Evolutionary conservation across 495 filamentous ascomycete species (phyloP).

Genomic region (Trichodelitschia bisporula): DNA sequence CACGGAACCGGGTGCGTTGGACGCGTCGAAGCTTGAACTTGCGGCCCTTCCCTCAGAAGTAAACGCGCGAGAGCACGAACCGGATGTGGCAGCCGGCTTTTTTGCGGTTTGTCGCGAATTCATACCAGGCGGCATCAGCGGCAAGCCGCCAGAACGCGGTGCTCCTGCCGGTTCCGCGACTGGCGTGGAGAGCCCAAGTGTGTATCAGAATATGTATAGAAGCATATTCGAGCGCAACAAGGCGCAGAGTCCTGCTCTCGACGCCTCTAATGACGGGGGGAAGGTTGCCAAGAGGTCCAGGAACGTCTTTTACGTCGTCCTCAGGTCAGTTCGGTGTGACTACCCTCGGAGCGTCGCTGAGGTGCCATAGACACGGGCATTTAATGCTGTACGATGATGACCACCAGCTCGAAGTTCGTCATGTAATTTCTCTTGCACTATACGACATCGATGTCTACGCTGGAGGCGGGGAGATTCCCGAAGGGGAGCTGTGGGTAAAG

Average conservation of each 20-base stretch:
- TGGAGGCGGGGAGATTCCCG: constrained; percentile 56
- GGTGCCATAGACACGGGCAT: constrained; percentile 65
- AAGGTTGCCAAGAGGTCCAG: constrained; percentile 47
- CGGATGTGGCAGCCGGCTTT: constrained; percentile 78
- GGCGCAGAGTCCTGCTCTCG: background rate
- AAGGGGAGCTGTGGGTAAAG: constrained; percentile 87
- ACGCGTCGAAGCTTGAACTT: background rate
- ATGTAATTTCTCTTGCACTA: constrained; percentile 78
- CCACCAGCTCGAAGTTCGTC: constrained; percentile 74
- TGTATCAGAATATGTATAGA: constrained; percentile 94
- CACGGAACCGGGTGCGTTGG: background rate
- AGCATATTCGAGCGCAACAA: constrained; percentile 61
- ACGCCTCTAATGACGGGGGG: constrained; percentile 1
- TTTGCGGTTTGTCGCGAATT: constrained; percentile 91
- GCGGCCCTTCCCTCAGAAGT: constrained; percentile 8
- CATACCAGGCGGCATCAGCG: constrained; percentile 70
- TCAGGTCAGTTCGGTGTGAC: constrained; percentile 37
- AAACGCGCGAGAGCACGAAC: constrained; percentile 22
- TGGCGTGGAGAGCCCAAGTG: constrained; percentile 59
- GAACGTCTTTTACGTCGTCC: constrained; percentile 86
- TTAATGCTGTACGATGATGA: constrained; percentile 90
- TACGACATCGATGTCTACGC: constrained; percentile 71
- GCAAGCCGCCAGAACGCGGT: constrained; percentile 69
- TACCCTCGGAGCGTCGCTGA: no score
- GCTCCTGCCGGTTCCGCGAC: constrained; percentile 52